A percentile compares a stretch with the other conserved stretches of the same genome.
Conservation (phyloP, 805 yeast species). For the Kodamaea kaohsiungensis region DNA sequence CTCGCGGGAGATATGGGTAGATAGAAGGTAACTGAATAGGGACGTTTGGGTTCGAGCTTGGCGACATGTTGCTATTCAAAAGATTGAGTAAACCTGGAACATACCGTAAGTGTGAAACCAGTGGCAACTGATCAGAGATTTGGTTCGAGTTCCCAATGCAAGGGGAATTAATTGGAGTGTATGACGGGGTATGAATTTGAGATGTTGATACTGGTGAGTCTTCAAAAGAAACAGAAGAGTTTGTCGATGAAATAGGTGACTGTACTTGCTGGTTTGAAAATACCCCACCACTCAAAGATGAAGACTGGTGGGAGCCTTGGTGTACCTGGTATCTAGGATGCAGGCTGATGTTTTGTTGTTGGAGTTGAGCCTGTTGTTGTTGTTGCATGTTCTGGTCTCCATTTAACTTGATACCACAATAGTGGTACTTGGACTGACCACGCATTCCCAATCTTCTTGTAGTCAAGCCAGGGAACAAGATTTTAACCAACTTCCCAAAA, state of each 20-base stretch:
- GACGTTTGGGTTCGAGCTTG: conserved; percentile 13
- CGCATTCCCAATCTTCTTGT: conserved; percentile 81
- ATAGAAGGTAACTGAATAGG: conserved; percentile 37
- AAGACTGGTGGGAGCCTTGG: not conserved
- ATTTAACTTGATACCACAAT: conserved; percentile 65
- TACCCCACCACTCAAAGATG: not conserved
- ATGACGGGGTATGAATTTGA: conserved; percentile 15
- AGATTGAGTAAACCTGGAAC: conserved; percentile 30
- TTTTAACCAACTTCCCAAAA: conserved; percentile 61
- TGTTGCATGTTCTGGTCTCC: conserved; percentile 33
- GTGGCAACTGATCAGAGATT: conserved; percentile 18
- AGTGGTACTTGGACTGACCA: conserved; percentile 82
- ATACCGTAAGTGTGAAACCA: conserved; percentile 25
- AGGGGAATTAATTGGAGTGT: conserved; percentile 21
- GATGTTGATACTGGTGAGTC: conserved; percentile 21
- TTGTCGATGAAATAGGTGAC: conserved; percentile 15
- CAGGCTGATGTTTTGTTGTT: conserved; percentile 2
- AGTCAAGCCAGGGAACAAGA: conserved; percentile 63
- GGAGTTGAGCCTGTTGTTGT: conserved; percentile 9
- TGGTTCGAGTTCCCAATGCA: conserved; percentile 17
- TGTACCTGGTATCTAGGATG: conserved; percentile 2
- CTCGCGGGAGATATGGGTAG: conserved; percentile 44
- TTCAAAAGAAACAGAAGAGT: conserved; percentile 15
- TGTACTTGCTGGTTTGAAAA: conserved; percentile 10
- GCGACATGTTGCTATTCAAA: conserved; percentile 6